Percentiles rank a stretch among this genome's conserved stretches.
Conservation (phyloP, 2,329 filamentous ascomycete genomes). For the Cryoendolithus antarcticus region DNA sequence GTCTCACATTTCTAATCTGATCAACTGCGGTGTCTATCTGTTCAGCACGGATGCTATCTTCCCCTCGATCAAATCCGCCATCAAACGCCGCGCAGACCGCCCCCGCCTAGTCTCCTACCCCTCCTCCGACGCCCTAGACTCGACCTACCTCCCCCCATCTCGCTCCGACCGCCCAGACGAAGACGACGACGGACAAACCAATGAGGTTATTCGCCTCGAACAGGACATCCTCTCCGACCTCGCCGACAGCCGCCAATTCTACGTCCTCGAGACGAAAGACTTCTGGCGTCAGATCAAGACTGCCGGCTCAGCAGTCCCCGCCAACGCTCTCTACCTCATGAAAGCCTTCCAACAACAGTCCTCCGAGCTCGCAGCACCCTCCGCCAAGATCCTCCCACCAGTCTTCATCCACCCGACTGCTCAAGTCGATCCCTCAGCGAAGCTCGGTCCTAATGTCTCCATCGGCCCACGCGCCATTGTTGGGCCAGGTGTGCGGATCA, state of each 20-base stretch:
- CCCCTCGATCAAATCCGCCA: constrained; percentile 83
- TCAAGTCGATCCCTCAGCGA: constrained; percentile 82
- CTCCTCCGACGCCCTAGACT: constrained; percentile 83
- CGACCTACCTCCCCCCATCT: constrained; percentile 42
- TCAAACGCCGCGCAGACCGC: constrained; percentile 87
- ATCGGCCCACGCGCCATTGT: constrained; percentile 77
- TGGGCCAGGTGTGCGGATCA: constrained; percentile 79
- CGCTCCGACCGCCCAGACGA: constrained; percentile 48
- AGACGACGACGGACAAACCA: constrained; percentile 63
- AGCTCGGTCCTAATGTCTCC: constrained; percentile 92
- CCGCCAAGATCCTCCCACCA: constrained; percentile 76
- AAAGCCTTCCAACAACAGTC: constrained; percentile 79
- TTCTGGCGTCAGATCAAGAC: constrained; percentile 99
- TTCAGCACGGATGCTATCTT: constrained; percentile 94
- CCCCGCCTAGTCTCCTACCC: constrained; percentile 87
- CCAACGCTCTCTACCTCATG: constrained; percentile 91
- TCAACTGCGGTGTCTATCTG: constrained; percentile 98
- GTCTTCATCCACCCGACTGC: constrained; percentile 94
- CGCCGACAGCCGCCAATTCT: constrained; percentile 95
- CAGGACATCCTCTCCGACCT: constrained; percentile 94
- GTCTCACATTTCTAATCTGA: constrained; percentile 92
- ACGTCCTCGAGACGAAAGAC: constrained; percentile 95
- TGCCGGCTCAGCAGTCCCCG: constrained; percentile 88
- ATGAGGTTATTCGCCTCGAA: constrained; percentile 83
- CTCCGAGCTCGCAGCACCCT: constrained; percentile 69